phyloP scores from a whole-genome alignment of 345 rosid species.

The Noccaea bulbosa region DNA sequence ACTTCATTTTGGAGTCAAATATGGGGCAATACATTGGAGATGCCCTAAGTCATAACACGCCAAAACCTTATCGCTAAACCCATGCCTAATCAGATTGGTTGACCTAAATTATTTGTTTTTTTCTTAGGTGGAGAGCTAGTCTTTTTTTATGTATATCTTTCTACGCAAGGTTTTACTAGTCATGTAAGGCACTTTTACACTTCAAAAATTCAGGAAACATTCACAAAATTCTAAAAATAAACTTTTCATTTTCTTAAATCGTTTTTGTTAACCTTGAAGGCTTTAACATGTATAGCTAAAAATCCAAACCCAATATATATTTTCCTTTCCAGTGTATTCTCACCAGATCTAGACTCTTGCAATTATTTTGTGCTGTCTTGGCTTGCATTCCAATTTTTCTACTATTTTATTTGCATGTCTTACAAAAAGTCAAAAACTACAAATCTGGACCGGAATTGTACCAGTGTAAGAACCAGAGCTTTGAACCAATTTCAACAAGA shows the following conservation, averaged over 20 bases:
- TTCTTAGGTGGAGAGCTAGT: conserved; percentile 7
- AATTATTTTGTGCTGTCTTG: background rate
- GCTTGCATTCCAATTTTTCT: background rate
- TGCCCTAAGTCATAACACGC: background rate
- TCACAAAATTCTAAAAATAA: background rate
- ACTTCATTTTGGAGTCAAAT: too few species aligned
- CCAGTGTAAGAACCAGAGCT: background rate
- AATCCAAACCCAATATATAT: background rate
- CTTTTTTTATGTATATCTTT: background rate
- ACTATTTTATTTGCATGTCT: background rate
- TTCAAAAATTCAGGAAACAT: background rate
- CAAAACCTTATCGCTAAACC: background rate
- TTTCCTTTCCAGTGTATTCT: conserved; percentile 4
- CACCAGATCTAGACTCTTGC: conserved; percentile 5
- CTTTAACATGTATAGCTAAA: background rate
- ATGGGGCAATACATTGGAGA: too few species aligned
- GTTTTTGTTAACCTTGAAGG: background rate
- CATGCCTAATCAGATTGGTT: conserved; percentile 2
- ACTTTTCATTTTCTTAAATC: background rate
- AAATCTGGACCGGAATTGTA: background rate
- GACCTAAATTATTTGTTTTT: background rate
- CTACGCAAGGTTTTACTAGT: background rate
- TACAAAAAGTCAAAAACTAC: background rate
- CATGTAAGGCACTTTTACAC: background rate
- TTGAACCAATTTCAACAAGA: background rate